Evolutionary conservation across 176 grass and related monocot genomes (phyloP), one percentile per base, ranked within the genome.

Genomic region (Puya raimondii): DNA sequence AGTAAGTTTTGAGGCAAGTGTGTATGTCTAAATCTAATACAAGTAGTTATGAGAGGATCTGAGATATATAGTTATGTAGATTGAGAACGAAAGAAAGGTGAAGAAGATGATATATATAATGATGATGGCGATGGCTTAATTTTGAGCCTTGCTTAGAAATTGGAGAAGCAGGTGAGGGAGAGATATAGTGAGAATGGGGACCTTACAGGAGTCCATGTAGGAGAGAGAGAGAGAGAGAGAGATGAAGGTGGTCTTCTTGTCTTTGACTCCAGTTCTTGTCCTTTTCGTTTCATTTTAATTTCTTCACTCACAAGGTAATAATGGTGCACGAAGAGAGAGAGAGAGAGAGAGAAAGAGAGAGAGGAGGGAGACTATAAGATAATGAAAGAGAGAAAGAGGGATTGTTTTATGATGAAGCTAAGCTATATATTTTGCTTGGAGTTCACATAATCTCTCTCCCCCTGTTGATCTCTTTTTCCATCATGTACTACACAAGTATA

Each of bases 241-340:
- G 51, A 69, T 54, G 11, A 54, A 26, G 23, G 50, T 76, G 72
- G 81, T 90, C 84, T 88, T 90, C 94, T 92, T 90, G 84, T 90
- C 86, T 97, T 92, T 92, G 94, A 97, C 94, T 92, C 94, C 86
- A 92, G 89, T 74, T 81, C 84, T 87, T 85, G 84, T 88, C 79
- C 71, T 90, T 86, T 70, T 92, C 81, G 77, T 71, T 82, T 23
- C 72, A 82, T 83, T 81, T 54, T 12, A 54, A 42, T 81, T 88
- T 42, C 33, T 42, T 42, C 33, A 42, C 33, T 42, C 33, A 42
- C 33, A 42, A 42, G 33, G 33, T 42, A 42, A 42, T 42, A 42
- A 42, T 42, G 33, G 33, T 42, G 33, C 33, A 42, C 33, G 33
- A 42, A 42, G 33, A 42, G 33, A 7, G 33, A 42, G 33, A 42